Base-by-base conservation (phyloP, 2,329 filamentous ascomycete genomes). In the Didymellaceae sp. region DNA sequence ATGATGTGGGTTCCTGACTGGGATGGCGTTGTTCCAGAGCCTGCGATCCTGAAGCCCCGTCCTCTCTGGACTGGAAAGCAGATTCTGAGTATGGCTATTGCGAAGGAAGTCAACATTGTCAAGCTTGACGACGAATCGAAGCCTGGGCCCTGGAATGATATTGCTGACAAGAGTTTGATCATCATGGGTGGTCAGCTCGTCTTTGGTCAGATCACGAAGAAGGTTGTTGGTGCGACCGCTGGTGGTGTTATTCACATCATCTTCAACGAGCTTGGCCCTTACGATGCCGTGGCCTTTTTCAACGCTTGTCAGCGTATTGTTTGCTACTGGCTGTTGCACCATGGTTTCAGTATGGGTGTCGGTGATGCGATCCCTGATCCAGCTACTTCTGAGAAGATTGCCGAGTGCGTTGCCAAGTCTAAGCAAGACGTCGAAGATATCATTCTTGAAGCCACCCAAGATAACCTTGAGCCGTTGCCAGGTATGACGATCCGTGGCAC, bases 401-500 rank as follows among this genome's bases (percentile, higher is more conserved):
- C 96, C 67, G 82, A 84, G 6, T 88, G 90, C 48, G 91, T 99
- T 59, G 83, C 88, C 20, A 82, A 83, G 31, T 86, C 95, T 66
- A 99, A 99, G 79, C 80, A 80, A 1, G 86, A 92, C 61, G 92
- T 99, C 48, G 85, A 86, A 33, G 77, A 81, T 2, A 83, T 96
- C 51, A 94, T 92, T 8, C 80, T 81, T 5, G 80, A 84, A 68
- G 95, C 95, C 2, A 95, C 92, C 3, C 85, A 86, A 41, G 96
- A 97, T 72, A 81, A 87, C 63, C 85, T 99, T 37, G 94, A 99
- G 74, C 85, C 92, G n/a, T 78, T 94, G 45, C 94, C 94, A 33
- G 94, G 94, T 83, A 97, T 99, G 92, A 99, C 95, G 60, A 89
- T 99, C 53, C 89, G 95, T 80, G 91, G 96, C 70, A 97, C 94